Percentiles rank a stretch among this genome's conserved stretches.
These are phyloP conservation scores for Gymnopilus junonius DNA, from an alignment of 768 basidiomycete genomes.

Conservation along the genomic window DNA sequence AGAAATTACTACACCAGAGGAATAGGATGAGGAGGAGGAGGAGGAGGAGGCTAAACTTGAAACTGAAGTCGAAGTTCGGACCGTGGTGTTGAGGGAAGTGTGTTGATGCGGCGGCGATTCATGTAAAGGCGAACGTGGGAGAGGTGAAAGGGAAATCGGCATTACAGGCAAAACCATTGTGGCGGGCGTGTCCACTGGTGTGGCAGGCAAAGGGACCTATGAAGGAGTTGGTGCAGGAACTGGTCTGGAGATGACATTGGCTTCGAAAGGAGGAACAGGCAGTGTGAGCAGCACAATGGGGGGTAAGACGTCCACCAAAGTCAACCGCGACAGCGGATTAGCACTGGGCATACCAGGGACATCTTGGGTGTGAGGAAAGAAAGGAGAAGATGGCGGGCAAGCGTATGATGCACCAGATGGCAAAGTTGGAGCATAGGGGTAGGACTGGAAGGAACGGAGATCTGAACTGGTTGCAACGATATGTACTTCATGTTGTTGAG, in stretches of 20 bases:
- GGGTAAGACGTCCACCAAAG: background rate
- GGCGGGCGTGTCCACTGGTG: background rate
- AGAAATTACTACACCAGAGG: background rate
- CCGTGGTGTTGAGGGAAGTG: background rate
- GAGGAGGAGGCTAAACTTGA: conserved; percentile 4
- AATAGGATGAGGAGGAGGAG: background rate
- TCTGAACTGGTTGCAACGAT: no score
- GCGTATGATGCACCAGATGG: background rate
- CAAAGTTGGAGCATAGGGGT: conserved; percentile 13
- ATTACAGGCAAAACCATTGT: conserved; percentile 1
- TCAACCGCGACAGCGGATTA: background rate
- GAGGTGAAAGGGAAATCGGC: background rate
- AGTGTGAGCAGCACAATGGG: background rate
- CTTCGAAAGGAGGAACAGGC: conserved; percentile 5
- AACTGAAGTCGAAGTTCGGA: no score
- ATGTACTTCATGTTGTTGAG: no score
- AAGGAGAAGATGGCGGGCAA: background rate
- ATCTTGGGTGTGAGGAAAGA: background rate
- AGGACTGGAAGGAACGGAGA: conserved; percentile 26
- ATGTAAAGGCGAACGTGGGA: conserved; percentile 16
- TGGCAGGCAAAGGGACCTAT: background rate
- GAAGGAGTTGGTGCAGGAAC: background rate
- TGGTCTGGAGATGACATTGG: no score
- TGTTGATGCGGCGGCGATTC: background rate
- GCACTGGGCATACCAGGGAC: background rate